phyloP scores from a whole-genome alignment of 2,329 filamentous ascomycete genomes.

The Tolypocladium cylindrosporum region DNA sequence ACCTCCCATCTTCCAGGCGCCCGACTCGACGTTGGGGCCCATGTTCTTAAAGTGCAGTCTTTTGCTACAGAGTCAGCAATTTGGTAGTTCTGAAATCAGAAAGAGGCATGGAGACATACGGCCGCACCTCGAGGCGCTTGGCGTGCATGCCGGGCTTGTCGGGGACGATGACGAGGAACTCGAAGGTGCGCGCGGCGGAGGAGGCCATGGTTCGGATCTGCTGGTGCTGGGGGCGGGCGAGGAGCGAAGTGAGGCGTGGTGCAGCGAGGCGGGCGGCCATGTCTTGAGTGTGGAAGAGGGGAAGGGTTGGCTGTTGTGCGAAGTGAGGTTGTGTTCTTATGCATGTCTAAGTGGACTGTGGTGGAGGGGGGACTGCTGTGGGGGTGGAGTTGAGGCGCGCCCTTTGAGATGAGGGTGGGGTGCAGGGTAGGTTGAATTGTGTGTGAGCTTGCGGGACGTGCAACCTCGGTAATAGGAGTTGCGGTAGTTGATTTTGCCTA shows the following conservation, averaged over 20 bases:
- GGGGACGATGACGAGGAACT: constrained; percentile 61
- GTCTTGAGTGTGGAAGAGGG: background rate
- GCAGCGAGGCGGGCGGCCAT: constrained; percentile 7
- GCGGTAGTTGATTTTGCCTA: too few relatives aligned
- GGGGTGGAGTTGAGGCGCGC: background rate
- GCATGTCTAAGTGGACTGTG: background rate
- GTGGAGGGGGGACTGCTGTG: background rate
- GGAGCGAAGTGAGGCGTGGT: constrained; percentile 3
- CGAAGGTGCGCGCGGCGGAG: constrained; percentile 30
- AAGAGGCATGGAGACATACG: constrained; percentile 29
- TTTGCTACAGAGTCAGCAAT: background rate
- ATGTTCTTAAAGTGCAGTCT: constrained; percentile 47
- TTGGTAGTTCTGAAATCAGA: background rate
- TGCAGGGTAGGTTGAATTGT: background rate
- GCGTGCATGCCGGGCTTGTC: constrained; percentile 51
- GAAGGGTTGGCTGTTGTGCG: background rate
- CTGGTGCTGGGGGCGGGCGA: constrained; percentile 1
- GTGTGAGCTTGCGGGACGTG: background rate
- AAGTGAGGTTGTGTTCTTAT: background rate
- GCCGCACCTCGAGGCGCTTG: constrained; percentile 52
- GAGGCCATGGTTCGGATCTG: constrained; percentile 18
- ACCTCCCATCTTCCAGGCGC: constrained; percentile 57
- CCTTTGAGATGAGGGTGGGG: background rate
- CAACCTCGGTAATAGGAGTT: background rate
- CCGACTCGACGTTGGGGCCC: constrained; percentile 39